Evolutionary conservation across 768 basidiomycete genomes (phyloP).

Genomic region (Collybia mongolica): DNA sequence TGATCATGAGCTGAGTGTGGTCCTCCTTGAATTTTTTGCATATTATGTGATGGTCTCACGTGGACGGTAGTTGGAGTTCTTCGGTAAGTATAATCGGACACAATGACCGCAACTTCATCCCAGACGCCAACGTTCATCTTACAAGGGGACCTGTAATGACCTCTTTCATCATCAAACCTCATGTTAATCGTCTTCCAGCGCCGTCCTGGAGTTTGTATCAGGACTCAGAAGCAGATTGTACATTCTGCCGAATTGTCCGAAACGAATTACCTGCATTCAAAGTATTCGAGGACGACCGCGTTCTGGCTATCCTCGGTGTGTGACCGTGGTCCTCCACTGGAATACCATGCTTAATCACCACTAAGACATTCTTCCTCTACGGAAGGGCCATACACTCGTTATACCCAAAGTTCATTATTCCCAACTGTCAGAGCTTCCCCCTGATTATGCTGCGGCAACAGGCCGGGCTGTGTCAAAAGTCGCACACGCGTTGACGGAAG

Average conservation of each 20-base stretch:
- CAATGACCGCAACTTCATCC: no score
- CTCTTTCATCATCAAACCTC: conserved; percentile 69
- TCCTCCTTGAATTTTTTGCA: no score
- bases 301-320: conserved; percentile 65
- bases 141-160: conserved; percentile 44
- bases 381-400: conserved; percentile 67
- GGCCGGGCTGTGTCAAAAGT: conserved; percentile 62
- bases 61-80: no score
- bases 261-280: conserved; percentile 44
- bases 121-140: no score
- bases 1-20: no score
- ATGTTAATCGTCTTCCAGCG: conserved; percentile 44
- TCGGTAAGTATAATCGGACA: no score
- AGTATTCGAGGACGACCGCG: conserved; percentile 61
- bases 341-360: background rate
- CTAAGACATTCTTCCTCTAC: conserved; percentile 67
- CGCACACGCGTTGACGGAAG: conserved; percentile 60
- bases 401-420: conserved; percentile 66
- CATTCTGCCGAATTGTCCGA: conserved; percentile 66
- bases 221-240: conserved; percentile 41
- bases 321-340: background rate
- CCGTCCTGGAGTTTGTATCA: conserved; percentile 41
- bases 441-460: conserved; percentile 54
- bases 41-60: no score
- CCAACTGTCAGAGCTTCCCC: conserved; percentile 63